Conservation (phyloP, 441 rosid genomes). For the Gossypium trilobum region DNA sequence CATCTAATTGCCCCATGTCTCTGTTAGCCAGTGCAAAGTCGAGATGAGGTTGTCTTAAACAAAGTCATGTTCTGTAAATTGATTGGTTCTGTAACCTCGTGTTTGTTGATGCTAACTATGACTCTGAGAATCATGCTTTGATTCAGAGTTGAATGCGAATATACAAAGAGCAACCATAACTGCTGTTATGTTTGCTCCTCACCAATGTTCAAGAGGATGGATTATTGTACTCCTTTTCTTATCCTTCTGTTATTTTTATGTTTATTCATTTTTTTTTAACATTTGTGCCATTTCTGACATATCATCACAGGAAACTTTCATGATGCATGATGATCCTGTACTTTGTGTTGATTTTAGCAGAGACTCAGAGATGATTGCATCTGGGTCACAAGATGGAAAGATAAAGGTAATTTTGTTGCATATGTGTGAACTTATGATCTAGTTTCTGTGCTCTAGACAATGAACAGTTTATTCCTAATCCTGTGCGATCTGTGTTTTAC, state of each 20-base stretch:
- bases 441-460: not conserved
- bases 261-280: not conserved
- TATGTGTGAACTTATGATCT: conserved; percentile 8
- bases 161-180: not conserved
- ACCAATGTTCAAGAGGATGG: not conserved
- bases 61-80: not conserved
- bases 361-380: conserved; percentile 95
- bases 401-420: conserved; percentile 53
- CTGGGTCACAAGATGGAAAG: conserved; percentile 94
- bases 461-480: not conserved
- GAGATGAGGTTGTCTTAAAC: not conserved
- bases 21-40: not conserved
- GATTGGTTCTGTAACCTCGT: not conserved
- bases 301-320: conserved; percentile 81
- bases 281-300: conserved; percentile 16
- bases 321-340: conserved; percentile 98
- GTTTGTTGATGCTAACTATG: not conserved
- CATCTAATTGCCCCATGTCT: not conserved
- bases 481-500: not conserved
- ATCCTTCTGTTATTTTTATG: not conserved
- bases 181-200: not conserved
- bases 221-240: not conserved
- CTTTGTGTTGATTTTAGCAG: conserved; percentile 95
- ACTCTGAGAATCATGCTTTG: not conserved
- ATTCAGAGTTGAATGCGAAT: not conserved